Base-by-base conservation (phyloP, 208 protist genomes). In the Trypanosomatidae sp. region DNA sequence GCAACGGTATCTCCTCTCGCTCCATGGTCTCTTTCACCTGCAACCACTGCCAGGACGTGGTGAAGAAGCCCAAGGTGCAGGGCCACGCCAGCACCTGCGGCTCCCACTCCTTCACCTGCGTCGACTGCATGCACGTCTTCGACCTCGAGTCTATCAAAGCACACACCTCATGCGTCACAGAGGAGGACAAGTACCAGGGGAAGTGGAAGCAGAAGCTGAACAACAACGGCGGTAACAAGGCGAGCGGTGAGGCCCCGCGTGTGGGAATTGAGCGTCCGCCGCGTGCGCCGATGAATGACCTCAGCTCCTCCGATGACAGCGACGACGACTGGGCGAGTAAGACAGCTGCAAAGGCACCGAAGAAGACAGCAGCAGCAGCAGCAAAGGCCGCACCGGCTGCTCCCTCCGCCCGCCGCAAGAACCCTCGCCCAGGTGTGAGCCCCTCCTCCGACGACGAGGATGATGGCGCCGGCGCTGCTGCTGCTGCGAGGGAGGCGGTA, bases 11-110 rank as follows among this genome's bases (percentile, higher is more conserved):
- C n/a, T n/a, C n/a, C n/a, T n/a, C n/a, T n/a, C n/a, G n/a, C n/a
- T n/a, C n/a, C n/a, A 97, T 97, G 94, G 94, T 97, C 0, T 96
- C 91, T 47, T 97, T 97, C 60, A 95, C 87, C 2, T 97, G 94
- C 74, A 82, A 83, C 41, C 39, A 73, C 71, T 97, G 94, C 72
- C 86, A 93, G 65, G 94, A 97, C 50, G 90, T 96, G 13, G 85
- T 97, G 59, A 97, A 96, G 81, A 97, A 97, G 77, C 91, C 91
- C 0, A 96, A 96, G 79, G 91, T 95, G 39, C 66, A 82, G 25
- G 69, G 65, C 36, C 94, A 97, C 70, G 80, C 82, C 8, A 68
- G 72, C 30, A 53, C 41, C 41, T 97, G 94, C 72, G 76, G 84
- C 56, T 75, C 62, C 41, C 49, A 78, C 55, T 76, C 76, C 58